phyloP scores from a whole-genome alignment of 306 rosid genomes.

The Rosa multiflora region DNA sequence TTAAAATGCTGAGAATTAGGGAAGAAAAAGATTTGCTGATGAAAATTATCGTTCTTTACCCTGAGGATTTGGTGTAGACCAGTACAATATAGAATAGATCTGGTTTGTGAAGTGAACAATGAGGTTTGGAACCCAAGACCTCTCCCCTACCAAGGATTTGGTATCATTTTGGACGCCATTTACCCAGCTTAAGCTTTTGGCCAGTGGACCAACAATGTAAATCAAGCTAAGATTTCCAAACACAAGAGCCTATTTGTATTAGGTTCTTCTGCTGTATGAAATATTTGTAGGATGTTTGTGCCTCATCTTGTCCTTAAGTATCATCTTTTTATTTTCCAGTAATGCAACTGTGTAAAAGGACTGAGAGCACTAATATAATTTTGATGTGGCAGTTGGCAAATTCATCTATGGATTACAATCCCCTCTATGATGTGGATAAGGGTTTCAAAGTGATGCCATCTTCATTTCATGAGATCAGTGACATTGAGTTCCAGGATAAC shows the following conservation, averaged over 20 bases:
- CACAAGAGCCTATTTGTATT: neutral
- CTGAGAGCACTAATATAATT: slow-evolving; percentile 22
- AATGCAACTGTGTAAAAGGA: slow-evolving; percentile 14
- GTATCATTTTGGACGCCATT: neutral
- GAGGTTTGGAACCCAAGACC: neutral
- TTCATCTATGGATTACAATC: slow-evolving; percentile 68
- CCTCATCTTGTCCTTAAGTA: neutral
- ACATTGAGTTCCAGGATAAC: slow-evolving; percentile 83
- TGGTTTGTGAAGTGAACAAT: neutral
- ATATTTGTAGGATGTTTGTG: neutral
- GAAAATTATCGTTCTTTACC: neutral
- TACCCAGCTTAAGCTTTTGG: neutral
- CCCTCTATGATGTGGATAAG: slow-evolving; percentile 71
- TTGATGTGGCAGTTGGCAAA: slow-evolving; percentile 59
- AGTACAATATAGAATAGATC: neutral
- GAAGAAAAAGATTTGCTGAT: neutral
- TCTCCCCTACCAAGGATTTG: neutral
- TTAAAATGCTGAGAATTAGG: neutral
- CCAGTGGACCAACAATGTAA: neutral
- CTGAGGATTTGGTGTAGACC: slow-evolving; percentile 4
- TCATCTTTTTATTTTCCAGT: neutral
- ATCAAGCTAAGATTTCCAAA: neutral
- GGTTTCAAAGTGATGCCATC: slow-evolving; percentile 85
- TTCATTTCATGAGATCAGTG: slow-evolving; percentile 90
- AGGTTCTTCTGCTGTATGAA: neutral